Base-by-base conservation (phyloP, 495 filamentous ascomycete genomes). In the Podospora tetraspora region DNA sequence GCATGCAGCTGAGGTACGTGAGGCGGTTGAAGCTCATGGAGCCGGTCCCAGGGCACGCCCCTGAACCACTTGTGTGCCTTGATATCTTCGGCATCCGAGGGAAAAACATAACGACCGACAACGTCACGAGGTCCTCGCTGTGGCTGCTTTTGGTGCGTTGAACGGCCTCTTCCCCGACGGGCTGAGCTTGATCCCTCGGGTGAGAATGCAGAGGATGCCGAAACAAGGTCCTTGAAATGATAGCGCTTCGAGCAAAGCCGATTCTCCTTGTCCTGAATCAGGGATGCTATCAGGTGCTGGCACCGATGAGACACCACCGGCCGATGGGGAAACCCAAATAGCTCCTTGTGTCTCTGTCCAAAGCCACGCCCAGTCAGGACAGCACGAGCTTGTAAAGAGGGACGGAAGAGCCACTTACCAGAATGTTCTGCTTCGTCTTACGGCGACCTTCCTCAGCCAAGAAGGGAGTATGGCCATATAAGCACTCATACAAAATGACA, bases 381-480 rank as follows among this genome's bases (percentile, higher is more conserved):
- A 22, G 16, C 9, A 21, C 60, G 24, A 23, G 21, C 12, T 16
- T 13, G 16, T 59, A 29, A 13, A 30, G 19, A 8, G n/a, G 30
- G 19, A 3, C 9, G 30, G 13, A 58, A 21, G 11, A 59, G 19
- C 4, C n/a, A 81, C 87, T 80, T 79, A 91, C 90, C 30, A 94
- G 76, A 63, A 97, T 94, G 69, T 90, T 91, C 57, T 85, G 73
- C 76, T 95, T 97, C 7, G 92, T 97, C 66, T 90, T 86, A 57
- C 90, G 84, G n/a, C 85, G 76, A 8, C 85, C 85, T 60, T 91
- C 91, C 64, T 94, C 91, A 29, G 89, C 87, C 25, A 92, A 85
- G 77, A 98, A 98, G 1, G 94, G 94, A 0, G 94, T 97, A 69
- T 88, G 90, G 12, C 94, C 93, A 75, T 94, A 97, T 3, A 98